phyloP scores from a whole-genome alignment of 345 rosid genomes.

The Ricinus communis region DNA sequence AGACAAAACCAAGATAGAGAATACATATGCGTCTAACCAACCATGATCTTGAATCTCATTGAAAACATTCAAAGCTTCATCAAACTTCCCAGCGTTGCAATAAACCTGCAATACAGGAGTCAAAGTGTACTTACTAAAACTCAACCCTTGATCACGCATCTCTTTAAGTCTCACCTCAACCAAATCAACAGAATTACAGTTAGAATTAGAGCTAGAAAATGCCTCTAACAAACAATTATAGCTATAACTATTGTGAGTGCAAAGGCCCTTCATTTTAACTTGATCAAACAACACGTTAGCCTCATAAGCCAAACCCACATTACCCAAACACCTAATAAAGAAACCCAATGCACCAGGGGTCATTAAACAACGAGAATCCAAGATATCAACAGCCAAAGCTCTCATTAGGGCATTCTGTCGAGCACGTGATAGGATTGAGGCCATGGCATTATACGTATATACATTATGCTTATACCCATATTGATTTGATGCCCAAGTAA shows the following conservation, averaged over 20 bases:
- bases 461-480: conserved; percentile 58
- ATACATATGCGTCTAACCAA: conserved; percentile 67
- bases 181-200: conserved; percentile 48
- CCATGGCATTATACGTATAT: conserved; percentile 84
- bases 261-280: conserved; percentile 51
- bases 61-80: conserved; percentile 56
- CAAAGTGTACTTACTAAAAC: conserved; percentile 61
- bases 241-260: conserved; percentile 61
- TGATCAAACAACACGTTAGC: conserved; percentile 69
- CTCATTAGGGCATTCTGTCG: conserved; percentile 79
- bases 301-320: conserved; percentile 60
- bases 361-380: conserved; percentile 57
- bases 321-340: conserved; percentile 73
- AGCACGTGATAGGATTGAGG: conserved; percentile 82
- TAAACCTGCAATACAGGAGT: conserved; percentile 73
- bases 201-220: conserved; percentile 54
- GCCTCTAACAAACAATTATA: conserved; percentile 86
- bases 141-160: conserved; percentile 58
- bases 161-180: conserved; percentile 64
- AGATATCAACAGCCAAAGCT: conserved; percentile 42
- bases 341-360: conserved; percentile 80
- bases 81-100: conserved; percentile 53
- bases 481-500: conserved; percentile 66
- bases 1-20: conserved; percentile 57
- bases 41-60: conserved; percentile 49